phyloP scores from a whole-genome alignment of 2,329 filamentous ascomycete species.

The Monosporascus sp. region DNA sequence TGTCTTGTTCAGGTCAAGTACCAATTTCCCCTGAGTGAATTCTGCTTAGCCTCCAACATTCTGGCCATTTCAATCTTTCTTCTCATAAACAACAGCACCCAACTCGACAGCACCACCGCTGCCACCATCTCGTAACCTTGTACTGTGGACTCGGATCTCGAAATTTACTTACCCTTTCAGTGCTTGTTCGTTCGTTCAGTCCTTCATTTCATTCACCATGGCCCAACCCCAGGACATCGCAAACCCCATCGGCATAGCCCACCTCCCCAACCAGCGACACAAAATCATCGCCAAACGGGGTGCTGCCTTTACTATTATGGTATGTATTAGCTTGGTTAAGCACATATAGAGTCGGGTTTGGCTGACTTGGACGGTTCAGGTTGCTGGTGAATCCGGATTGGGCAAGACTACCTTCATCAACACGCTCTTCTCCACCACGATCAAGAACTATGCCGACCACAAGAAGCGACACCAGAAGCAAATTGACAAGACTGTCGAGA shows the following conservation, averaged over 20 bases:
- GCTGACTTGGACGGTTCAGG: constrained; percentile 43
- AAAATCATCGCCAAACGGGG: constrained; percentile 78
- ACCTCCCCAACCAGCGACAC: constrained; percentile 68
- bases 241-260: constrained; percentile 58
- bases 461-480: constrained; percentile 99
- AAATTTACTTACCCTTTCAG: too few relatives aligned
- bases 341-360: neutral
- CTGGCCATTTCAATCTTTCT: too few relatives aligned
- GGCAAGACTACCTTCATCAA: constrained; percentile 99
- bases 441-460: constrained; percentile 99
- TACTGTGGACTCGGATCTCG: constrained; percentile 1
- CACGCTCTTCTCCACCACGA: constrained; percentile 98
- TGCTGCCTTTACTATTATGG: constrained; percentile 99
- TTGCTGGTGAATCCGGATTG: constrained; percentile 95
- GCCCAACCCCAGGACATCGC: too few relatives aligned
- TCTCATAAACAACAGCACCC: too few relatives aligned
- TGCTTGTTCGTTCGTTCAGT: too few relatives aligned
- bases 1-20: too few relatives aligned
- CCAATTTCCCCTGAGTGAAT: too few relatives aligned
- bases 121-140: too few relatives aligned
- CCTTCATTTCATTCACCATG: too few relatives aligned
- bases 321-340: constrained; percentile 37
- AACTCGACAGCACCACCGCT: too few relatives aligned
- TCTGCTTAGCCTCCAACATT: too few relatives aligned
- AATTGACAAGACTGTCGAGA: constrained; percentile 99